Conservation (phyloP, 495 filamentous ascomycete genomes). For the Xylaria palmicola region DNA sequence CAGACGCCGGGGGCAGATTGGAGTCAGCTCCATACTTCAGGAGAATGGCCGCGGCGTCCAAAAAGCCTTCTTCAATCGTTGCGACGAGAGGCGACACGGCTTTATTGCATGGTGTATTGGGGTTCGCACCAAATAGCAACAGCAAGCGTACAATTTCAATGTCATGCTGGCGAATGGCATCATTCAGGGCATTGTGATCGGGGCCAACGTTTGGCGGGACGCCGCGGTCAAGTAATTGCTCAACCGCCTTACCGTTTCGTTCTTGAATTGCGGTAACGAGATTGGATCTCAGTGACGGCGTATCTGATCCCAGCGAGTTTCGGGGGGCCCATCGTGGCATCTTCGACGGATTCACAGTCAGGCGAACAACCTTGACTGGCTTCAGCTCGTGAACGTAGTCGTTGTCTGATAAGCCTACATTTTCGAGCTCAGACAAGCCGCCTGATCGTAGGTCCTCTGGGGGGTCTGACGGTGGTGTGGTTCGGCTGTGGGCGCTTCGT, state of each 20-base stretch:
- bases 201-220: constrained; percentile 44
- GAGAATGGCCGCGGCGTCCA: constrained; percentile 45
- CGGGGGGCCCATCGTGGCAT: constrained; percentile 42
- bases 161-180: constrained; percentile 46
- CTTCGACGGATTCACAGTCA: constrained; percentile 32
- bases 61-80: constrained; percentile 43
- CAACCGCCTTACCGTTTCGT: constrained; percentile 46
- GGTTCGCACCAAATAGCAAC: constrained; percentile 48
- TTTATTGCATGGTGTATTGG: constrained; percentile 42
- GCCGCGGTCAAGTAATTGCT: constrained; percentile 53
- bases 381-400: constrained; percentile 30
- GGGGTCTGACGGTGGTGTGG: constrained; percentile 5
- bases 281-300: constrained; percentile 29
- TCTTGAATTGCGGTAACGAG: constrained; percentile 39
- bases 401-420: constrained; percentile 21
- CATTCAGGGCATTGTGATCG: constrained; percentile 38
- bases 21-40: constrained; percentile 53
- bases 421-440: constrained; percentile 28
- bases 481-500: constrained; percentile 13
- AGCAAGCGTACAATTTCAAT: constrained; percentile 47
- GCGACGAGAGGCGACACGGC: constrained; percentile 43
- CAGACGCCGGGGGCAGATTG: constrained; percentile 40
- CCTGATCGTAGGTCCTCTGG: constrained; percentile 18
- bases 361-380: constrained; percentile 31
- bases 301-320: constrained; percentile 31